Conservation (phyloP, 371 early-diverging fungal genomes). For the Haplosporangium sp. region DNA sequence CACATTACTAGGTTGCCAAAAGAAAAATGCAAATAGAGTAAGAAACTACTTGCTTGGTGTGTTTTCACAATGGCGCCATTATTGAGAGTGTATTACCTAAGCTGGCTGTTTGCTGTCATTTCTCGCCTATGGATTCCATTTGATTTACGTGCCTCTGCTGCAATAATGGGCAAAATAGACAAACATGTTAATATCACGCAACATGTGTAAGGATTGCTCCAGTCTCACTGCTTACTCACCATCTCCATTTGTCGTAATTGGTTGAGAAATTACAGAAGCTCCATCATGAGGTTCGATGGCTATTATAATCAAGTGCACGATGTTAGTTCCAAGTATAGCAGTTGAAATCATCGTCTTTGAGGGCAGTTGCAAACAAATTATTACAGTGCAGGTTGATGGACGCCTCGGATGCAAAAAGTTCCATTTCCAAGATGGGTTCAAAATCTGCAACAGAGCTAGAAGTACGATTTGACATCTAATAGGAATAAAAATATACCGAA, state of each 20-base stretch:
- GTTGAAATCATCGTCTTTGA: neutral
- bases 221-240: slow-evolving; percentile 6
- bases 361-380: neutral
- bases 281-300: slow-evolving; percentile 33
- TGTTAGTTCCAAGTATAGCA: neutral
- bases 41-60: neutral
- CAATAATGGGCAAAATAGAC: neutral
- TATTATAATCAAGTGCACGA: neutral
- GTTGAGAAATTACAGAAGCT: slow-evolving; percentile 24
- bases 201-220: too few species aligned
- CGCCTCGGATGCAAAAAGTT: slow-evolving; percentile 40
- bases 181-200: slow-evolving; percentile 24
- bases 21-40: neutral
- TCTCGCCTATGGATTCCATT: slow-evolving; percentile 43
- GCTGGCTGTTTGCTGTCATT: slow-evolving; percentile 44
- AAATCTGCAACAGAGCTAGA: slow-evolving; percentile 33
- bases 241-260: slow-evolving; percentile 32
- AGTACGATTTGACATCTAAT: slow-evolving; percentile 35
- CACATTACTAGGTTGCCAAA: slow-evolving; percentile 14
- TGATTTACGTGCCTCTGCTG: slow-evolving; percentile 20
- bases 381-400: slow-evolving; percentile 36
- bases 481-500: neutral
- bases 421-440: slow-evolving; percentile 43
- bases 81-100: slow-evolving; percentile 17
- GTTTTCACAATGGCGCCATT: neutral